Evolutionary conservation across 257 asterid genomes (phyloP), one percentile per base, ranked within the genome.

Genomic region (Euphrasia confusa): DNA sequence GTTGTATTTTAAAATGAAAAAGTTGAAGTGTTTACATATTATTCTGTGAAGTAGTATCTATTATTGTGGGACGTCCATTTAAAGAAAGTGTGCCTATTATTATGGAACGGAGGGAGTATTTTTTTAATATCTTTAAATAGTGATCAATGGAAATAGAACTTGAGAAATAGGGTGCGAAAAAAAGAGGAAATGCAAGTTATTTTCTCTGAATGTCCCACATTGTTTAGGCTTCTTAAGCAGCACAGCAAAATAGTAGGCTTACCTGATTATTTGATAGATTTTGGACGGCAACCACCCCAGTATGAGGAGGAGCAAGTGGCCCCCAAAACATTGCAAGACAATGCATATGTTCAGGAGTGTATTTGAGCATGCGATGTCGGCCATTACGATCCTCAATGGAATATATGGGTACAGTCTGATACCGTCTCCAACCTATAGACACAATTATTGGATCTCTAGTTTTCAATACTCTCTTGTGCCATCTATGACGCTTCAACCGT

Each of bases 301-400:
- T 79, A 60, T 78, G 85, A 48, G 97, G 96, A 47, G 99, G 97
- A 56, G 96, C 99, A 65, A 92, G 97, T 67, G 97, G 96, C 33
- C 99, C 99, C 96, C 97, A 92, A 74, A 92, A 86, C 96, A 87
- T 82, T 70, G 99, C 99, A 80, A 92, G 81, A 75, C 99, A 92
- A 74, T 92, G 99, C 99, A 92, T 92, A 71, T 92, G 99, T 68
- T 92, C 99, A 45, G 99, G 97, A 27, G 99, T 92, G 84, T 93
- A 86, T 74, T 93, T 93, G 55, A 89, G 95, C 99, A 93, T 93
- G 56, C 99, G 94, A 71, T 79, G 84, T 39, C 97, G 96, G 54
- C 96, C 95, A 76, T 92, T 92, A 13, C 56, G 81, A 68, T 92
- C 99, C 84, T 92, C 99, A 69, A 84, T 89, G 66, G 95, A 92